Evolutionary conservation across 768 basidiomycete genomes (phyloP).

Genomic region (Pisolithus microcarpus): DNA sequence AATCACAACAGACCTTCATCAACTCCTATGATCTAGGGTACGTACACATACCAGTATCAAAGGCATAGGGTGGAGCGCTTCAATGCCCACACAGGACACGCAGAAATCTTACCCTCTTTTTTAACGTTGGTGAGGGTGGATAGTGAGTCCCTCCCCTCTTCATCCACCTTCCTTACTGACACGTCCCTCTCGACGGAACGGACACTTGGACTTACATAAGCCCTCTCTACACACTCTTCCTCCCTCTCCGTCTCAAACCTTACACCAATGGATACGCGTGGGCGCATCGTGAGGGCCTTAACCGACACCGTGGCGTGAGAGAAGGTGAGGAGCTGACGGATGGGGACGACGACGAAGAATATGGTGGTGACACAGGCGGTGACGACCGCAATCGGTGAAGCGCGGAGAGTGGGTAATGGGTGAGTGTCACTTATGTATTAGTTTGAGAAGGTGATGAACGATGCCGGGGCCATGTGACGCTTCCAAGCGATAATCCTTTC

Average conservation of each 20-base stretch:
- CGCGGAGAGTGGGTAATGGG: neutral
- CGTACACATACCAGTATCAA: conserved; percentile 10
- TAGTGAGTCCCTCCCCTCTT: conserved; percentile 52
- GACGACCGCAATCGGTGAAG: too few species aligned
- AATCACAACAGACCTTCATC: conserved; percentile 52
- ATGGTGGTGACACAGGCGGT: too few species aligned
- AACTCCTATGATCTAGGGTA: conserved; percentile 92
- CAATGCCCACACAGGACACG: conserved; percentile 31
- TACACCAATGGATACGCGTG: conserved; percentile 80
- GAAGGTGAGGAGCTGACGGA: conserved; percentile 85
- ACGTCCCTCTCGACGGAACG: neutral
- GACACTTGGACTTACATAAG: conserved; percentile 30
- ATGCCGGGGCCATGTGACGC: conserved; percentile 85
- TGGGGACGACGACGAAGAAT: conserved; percentile 54
- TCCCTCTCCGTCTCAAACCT: conserved; percentile 75
- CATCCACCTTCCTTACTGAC: neutral
- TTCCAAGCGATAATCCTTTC: conserved; percentile 26
- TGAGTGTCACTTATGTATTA: conserved; percentile 7
- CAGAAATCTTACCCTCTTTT: conserved; percentile 75
- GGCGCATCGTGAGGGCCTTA: conserved; percentile 63
- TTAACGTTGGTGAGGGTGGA: conserved; percentile 74
- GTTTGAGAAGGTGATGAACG: conserved; percentile 39
- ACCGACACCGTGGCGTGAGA: conserved; percentile 54
- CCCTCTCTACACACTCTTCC: conserved; percentile 67
- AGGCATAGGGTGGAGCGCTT: neutral